phyloP scores from a whole-genome alignment of 2,329 filamentous ascomycete genomes.

The Geosmithia morbida region DNA sequence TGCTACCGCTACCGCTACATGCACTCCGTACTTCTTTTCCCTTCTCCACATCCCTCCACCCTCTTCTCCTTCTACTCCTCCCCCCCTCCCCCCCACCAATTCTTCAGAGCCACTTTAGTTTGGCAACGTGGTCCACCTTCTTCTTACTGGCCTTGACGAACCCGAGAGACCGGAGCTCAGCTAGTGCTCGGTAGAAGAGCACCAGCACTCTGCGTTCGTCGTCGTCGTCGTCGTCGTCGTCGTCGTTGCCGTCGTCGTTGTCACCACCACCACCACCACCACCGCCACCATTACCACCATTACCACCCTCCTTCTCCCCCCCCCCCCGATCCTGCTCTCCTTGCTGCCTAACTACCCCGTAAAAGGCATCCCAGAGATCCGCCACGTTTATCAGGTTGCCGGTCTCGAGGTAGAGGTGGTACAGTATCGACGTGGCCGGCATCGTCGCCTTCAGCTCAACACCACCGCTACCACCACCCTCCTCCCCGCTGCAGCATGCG shows the following conservation, averaged over 20 bases:
- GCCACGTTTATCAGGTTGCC: conserved; percentile 64
- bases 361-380: conserved; percentile 69
- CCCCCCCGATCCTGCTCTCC: too few relatives aligned
- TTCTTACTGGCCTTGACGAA: conserved; percentile 82
- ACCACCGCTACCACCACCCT: conserved; percentile 4
- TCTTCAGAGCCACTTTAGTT: conserved; percentile 69
- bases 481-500: conserved; percentile 44
- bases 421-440: conserved; percentile 59
- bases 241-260: not conserved
- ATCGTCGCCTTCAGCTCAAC: conserved; percentile 29
- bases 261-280: conserved; percentile 1
- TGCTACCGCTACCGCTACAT: too few relatives aligned
- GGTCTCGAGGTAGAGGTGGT: conserved; percentile 67
- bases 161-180: conserved; percentile 74
- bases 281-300: not conserved
- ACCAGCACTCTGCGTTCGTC: conserved; percentile 48
- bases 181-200: conserved; percentile 71
- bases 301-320: not conserved
- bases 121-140: conserved; percentile 84
- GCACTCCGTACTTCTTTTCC: not conserved
- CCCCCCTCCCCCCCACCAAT: not conserved
- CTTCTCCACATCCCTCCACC: not conserved
- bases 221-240: conserved; percentile 7
- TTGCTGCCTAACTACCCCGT: conserved; percentile 34
- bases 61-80: not conserved